Evolutionary conservation across 306 rosid genomes (phyloP).

Genomic region (Inga oerstediana): DNA sequence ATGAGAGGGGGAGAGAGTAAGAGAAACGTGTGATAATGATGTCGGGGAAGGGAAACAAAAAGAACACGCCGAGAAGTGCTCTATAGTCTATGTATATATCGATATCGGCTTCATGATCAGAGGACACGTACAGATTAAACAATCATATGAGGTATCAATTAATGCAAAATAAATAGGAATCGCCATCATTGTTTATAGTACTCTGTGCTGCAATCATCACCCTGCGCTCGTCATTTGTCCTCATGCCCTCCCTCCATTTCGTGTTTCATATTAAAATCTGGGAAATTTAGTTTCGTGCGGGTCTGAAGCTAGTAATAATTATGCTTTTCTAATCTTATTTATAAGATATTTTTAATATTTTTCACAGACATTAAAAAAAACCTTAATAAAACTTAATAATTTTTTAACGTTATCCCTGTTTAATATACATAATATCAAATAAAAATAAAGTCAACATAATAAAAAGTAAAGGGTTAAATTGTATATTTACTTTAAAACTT

Average conservation of each 20-base stretch:
- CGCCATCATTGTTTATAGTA: conserved; percentile 2
- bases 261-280: too few species aligned
- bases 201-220: not conserved
- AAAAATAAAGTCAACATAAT: too few species aligned
- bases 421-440: too few species aligned
- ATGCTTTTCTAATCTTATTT: too few species aligned
- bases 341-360: too few species aligned
- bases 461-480: too few species aligned
- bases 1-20: conserved; percentile 30
- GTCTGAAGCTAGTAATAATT: too few species aligned
- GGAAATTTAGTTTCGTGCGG: too few species aligned
- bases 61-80: conserved; percentile 46
- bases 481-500: too few species aligned
- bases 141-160: not conserved
- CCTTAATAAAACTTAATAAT: rapidly evolving
- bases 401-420: too few species aligned
- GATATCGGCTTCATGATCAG: conserved; percentile 26
- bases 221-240: conserved; percentile 14
- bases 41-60: conserved; percentile 48
- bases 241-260: not conserved
- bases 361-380: too few species aligned
- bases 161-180: conserved; percentile 2
- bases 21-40: conserved; percentile 57
- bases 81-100: not conserved
- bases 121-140: not conserved